Evolutionary conservation across 73 alveolate genomes (phyloP), one percentile per base, ranked within the genome.

Genomic region (Tetrahymena malaccensis): DNA sequence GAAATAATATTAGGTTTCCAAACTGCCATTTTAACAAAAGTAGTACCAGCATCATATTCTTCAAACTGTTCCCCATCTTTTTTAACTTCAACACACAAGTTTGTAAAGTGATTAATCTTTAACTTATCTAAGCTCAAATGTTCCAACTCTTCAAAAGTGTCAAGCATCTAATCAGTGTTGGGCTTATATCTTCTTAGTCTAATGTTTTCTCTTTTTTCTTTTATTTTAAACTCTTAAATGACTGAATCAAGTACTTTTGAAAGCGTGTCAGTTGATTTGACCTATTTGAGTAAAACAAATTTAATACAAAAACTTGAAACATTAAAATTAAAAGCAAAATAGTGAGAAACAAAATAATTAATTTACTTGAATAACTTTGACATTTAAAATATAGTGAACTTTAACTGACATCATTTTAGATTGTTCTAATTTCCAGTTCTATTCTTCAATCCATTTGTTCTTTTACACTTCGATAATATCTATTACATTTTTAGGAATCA

Each of bases 111-210:
- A n/a, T 85, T 31, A 31, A 94, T 55, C 58, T 85, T 83, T 31
- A 94, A 35, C 38, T 94, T 94, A 21, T 85, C 96, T 43, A 94
- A 43, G 19, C 93, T 55, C 85, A 94, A 85, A 89, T 55, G 85
- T 57, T 94, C 96, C 33, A 85, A 37, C 19, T 94, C 96, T 43
- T 84, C 94, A 84, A 94, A 94, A 1, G 96, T 94, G 34, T 94
- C 96, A n/a, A 43, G 44, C 43, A 84, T 85, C 93, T 94, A 84
- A 94, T 94, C 96, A 40, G 96, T 85, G 44, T 84, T 85, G 6
- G 96, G 96, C 38, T 94, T 94, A 43, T 94, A 94, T n/a, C 56
- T 43, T 94, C 96, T 94, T 0, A 94, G 35, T 85, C 96, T 84
- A 84, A 94, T 44, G 43, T 94, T 94, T 31, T 94, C 96, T 85